A percentile compares a stretch with the other conserved stretches of the same genome.
These are phyloP conservation scores for Stachybotrys chartarum DNA, from an alignment of 2,329 filamentous ascomycete genomes.

Conservation along the genomic window DNA sequence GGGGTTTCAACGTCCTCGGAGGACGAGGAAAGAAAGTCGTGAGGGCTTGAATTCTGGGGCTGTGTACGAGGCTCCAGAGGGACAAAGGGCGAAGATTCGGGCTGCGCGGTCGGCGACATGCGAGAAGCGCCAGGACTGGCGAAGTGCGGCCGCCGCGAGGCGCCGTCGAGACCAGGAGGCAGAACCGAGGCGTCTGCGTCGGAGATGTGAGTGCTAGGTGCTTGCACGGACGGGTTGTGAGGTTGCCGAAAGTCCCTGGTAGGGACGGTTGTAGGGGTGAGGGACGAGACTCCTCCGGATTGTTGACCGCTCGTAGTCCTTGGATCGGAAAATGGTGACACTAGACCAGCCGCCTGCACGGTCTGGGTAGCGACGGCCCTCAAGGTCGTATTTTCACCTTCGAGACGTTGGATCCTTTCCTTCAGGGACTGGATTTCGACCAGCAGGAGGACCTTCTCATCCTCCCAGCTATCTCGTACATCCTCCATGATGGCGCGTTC, in stretches of 20 bases:
- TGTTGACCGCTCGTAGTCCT: conserved; percentile 13
- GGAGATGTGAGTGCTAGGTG: not conserved
- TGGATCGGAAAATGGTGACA: conserved; percentile 20
- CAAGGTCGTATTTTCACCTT: conserved; percentile 28
- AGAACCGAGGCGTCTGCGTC: conserved; percentile 9
- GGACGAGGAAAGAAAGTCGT: conserved; percentile 27
- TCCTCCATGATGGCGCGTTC: conserved; percentile 47
- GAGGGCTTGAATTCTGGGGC: conserved; percentile 23
- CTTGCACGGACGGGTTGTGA: not conserved
- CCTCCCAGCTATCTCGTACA: conserved; percentile 38
- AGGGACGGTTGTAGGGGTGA: not conserved
- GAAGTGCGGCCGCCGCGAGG: conserved; percentile 26
- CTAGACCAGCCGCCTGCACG: conserved; percentile 19
- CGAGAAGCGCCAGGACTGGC: conserved; percentile 20
- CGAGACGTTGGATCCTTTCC: conserved; percentile 27
- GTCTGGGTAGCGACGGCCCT: conserved; percentile 20
- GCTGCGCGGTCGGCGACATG: conserved; percentile 24
- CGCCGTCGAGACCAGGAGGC: conserved; percentile 25
- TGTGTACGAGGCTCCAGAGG: conserved; percentile 39
- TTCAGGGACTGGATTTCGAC: conserved; percentile 33
- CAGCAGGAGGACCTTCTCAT: conserved; percentile 33
- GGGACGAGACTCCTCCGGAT: conserved; percentile 13
- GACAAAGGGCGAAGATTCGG: conserved; percentile 28
- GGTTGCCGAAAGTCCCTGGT: not conserved
- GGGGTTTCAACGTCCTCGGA: conserved; percentile 22